Conservation (phyloP, 106 monocot genomes). For the Platanthera zijinensis region DNA sequence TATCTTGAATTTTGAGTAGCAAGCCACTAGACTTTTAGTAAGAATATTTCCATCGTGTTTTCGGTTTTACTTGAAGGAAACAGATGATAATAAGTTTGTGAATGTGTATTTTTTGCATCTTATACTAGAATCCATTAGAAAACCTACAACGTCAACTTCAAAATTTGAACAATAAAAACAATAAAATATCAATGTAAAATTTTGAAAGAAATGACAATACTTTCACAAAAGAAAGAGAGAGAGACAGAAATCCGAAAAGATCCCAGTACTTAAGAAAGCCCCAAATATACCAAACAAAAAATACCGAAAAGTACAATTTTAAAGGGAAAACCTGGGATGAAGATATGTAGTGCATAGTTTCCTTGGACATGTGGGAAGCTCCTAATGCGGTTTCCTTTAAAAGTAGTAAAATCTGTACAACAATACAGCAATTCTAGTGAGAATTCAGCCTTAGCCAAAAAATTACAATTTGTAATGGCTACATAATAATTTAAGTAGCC, state of each 20-base stretch:
- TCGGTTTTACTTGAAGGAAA: too few species aligned
- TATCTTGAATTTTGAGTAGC: too few species aligned
- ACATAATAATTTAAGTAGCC: too few species aligned
- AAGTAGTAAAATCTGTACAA: constrained; percentile 33
- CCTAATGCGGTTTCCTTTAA: constrained; percentile 50
- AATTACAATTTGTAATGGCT: background rate
- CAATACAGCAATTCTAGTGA: background rate
- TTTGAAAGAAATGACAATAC: background rate
- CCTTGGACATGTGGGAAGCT: constrained; percentile 92
- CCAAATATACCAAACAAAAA: background rate
- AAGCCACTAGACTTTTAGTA: too few species aligned
- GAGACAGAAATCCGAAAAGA: background rate
- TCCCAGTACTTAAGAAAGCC: background rate
- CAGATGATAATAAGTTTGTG: too few species aligned
- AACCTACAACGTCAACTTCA: background rate
- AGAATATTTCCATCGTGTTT: too few species aligned
- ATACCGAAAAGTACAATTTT: background rate
- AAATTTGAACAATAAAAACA: background rate
- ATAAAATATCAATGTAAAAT: background rate
- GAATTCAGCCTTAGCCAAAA: constrained; percentile 2
- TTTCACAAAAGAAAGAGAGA: background rate
- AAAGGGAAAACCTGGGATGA: constrained; percentile 52
- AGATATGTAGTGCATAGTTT: constrained; percentile 89
- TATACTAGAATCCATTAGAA: too few species aligned
- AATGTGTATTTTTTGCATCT: too few species aligned